Conservation (phyloP, 192 early-diverging fungal genomes). For the Linderina pennispora region DNA sequence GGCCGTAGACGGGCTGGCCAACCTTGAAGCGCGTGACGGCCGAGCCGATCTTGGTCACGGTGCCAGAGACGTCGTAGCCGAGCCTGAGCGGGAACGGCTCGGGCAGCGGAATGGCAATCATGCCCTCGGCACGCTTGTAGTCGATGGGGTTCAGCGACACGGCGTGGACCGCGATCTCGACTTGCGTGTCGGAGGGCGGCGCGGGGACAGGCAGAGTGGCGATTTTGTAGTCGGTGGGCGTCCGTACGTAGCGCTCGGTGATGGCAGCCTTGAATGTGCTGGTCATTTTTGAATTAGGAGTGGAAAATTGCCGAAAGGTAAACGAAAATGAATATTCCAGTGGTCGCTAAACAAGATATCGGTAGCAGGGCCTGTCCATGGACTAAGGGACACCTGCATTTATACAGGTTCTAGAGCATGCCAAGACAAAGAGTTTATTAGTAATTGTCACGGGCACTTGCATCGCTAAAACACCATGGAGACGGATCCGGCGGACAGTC, state of each 20-base stretch:
- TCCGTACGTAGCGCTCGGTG: constrained; percentile 9
- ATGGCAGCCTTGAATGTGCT: constrained; percentile 17
- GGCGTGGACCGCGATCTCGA: constrained; percentile 39
- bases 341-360: no score
- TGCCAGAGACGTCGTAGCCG: constrained; percentile 52
- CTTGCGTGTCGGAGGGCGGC: constrained; percentile 5
- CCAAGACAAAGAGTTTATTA: no score
- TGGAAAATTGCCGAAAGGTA: not conserved
- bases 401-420: no score
- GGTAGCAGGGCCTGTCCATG: no score
- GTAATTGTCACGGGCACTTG: no score
- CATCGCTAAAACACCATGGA: no score
- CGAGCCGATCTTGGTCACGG: constrained; percentile 33
- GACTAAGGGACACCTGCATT: no score
- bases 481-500: no score
- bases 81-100: constrained; percentile 39
- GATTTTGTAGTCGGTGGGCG: constrained; percentile 10
- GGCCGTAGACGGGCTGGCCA: constrained; percentile 49
- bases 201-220: constrained; percentile 2
- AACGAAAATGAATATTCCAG: no score
- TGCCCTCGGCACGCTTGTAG: constrained; percentile 45
- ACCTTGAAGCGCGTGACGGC: constrained; percentile 29
- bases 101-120: constrained; percentile 19
- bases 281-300: not conserved
- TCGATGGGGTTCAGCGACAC: constrained; percentile 53